Evolutionary conservation across 192 early-diverging fungal species (phyloP).

Genomic region (Geranomyces michiganensis): DNA sequence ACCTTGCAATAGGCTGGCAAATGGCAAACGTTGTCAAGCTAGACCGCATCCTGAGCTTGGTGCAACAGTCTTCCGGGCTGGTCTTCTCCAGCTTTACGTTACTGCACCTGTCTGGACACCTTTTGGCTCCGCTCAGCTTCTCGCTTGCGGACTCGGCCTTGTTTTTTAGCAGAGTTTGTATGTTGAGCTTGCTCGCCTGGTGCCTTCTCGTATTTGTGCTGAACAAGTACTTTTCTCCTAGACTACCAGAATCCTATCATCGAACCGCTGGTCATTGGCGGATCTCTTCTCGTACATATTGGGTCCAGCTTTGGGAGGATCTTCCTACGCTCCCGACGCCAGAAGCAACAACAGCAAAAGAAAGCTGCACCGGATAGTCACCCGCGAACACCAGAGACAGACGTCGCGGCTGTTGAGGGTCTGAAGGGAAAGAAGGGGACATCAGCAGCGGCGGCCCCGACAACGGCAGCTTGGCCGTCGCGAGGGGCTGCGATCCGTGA

Average conservation of each 20-base stretch:
- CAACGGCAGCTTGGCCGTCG: background rate
- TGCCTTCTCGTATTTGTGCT: too few species aligned
- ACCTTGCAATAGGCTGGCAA: too few species aligned
- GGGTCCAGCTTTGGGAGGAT: conserved; percentile 3
- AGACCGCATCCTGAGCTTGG: background rate
- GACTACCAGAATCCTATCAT: conserved; percentile 32
- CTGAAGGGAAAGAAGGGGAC: background rate
- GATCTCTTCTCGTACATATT: conserved; percentile 13
- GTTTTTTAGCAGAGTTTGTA: conserved; percentile 27
- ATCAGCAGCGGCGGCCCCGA: background rate
- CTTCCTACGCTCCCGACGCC: background rate
- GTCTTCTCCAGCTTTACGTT: conserved; percentile 28
- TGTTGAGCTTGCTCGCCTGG: background rate
- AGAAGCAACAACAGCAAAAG: background rate
- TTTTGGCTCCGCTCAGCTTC: conserved; percentile 18
- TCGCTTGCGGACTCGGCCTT: conserved; percentile 22
- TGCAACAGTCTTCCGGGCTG: conserved; percentile 28
- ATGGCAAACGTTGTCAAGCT: background rate
- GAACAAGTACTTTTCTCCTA: too few species aligned
- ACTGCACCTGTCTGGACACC: conserved; percentile 34
- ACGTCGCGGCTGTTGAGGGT: background rate
- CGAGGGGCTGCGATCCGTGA: conserved; percentile 3
- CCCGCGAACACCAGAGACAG: background rate
- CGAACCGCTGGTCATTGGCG: conserved; percentile 28
- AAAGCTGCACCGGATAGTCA: background rate